A percentile compares a stretch with the other conserved stretches of the same genome.
phyloP scores from a whole-genome alignment of 805 yeast species.

The Saccharomycodes ludwigii region DNA sequence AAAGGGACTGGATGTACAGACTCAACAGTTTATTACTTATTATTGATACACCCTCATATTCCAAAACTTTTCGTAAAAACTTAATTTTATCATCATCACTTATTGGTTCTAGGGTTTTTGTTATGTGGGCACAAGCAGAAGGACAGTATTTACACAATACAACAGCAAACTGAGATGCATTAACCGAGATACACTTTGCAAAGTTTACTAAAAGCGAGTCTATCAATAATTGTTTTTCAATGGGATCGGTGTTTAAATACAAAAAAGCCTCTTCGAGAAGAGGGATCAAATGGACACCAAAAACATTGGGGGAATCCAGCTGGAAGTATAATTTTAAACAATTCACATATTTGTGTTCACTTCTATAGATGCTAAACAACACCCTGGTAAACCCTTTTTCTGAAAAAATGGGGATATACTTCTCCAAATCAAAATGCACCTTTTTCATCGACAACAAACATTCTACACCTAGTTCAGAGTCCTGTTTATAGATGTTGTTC shows the following conservation, averaged over 20 bases:
- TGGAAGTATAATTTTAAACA: constrained; percentile 1
- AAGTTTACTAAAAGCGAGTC: constrained; percentile 1
- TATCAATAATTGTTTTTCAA: constrained; percentile 1
- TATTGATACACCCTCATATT: too few relatives aligned
- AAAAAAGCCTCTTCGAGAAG: too few relatives aligned
- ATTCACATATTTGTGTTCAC: constrained; percentile 6
- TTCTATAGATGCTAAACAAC: constrained; percentile 13
- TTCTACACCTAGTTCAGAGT: constrained; percentile 67
- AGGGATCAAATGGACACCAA: too few relatives aligned
- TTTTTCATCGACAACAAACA: constrained; percentile 42
- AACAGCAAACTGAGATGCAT: too few relatives aligned
- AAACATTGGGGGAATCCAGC: not conserved
- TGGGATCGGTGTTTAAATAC: not conserved
- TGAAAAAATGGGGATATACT: constrained; percentile 15
- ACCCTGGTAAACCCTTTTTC: constrained; percentile 12
- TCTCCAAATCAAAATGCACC: constrained; percentile 12
- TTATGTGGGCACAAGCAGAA: too few relatives aligned
- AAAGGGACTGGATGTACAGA: constrained; percentile 11
- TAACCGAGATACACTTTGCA: too few relatives aligned
- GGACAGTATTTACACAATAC: too few relatives aligned
- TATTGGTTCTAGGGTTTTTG: constrained; percentile 6
- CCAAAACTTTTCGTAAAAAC: not conserved
- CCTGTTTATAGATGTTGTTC: constrained; percentile 27
- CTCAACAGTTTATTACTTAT: constrained; percentile 6
- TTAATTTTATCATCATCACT: constrained; percentile 1